Conservation (phyloP, 768 basidiomycete genomes). For the Aureoboletus auriporus region DNA sequence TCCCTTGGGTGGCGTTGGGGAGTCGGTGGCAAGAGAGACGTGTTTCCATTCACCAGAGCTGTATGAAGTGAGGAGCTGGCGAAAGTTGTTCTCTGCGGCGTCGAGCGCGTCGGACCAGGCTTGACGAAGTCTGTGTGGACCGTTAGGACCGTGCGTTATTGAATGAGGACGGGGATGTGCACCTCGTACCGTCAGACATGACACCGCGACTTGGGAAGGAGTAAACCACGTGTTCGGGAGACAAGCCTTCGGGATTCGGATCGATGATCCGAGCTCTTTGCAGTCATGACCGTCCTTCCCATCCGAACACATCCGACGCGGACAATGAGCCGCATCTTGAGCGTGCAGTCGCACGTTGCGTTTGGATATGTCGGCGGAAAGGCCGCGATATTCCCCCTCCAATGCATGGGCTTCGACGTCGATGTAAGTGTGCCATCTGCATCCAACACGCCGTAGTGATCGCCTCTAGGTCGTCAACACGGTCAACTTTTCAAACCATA, state of each 20-base stretch:
- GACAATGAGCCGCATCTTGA: conserved; percentile 59
- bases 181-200: conserved; percentile 66
- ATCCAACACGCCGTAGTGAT: neutral
- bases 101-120: conserved; percentile 77
- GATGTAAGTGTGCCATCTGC: conserved; percentile 56
- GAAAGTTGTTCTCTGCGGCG: conserved; percentile 73
- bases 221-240: neutral
- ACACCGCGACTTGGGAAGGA: no score
- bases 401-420: conserved; percentile 90
- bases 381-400: conserved; percentile 73
- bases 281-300: neutral
- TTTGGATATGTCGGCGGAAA: conserved; percentile 93
- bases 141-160: neutral
- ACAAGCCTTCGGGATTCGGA: neutral
- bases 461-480: conserved; percentile 71
- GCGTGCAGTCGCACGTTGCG: conserved; percentile 90
- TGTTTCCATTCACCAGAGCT: conserved; percentile 79
- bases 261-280: neutral
- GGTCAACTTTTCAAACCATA: conserved; percentile 93
- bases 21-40: conserved; percentile 45
- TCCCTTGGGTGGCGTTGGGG: conserved; percentile 50
- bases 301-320: no score
- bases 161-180: conserved; percentile 10
- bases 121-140: conserved; percentile 63
- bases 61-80: conserved; percentile 69